Base-by-base conservation (phyloP, 352 stramenopile genomes). In the Pythium grandisporangium region DNA sequence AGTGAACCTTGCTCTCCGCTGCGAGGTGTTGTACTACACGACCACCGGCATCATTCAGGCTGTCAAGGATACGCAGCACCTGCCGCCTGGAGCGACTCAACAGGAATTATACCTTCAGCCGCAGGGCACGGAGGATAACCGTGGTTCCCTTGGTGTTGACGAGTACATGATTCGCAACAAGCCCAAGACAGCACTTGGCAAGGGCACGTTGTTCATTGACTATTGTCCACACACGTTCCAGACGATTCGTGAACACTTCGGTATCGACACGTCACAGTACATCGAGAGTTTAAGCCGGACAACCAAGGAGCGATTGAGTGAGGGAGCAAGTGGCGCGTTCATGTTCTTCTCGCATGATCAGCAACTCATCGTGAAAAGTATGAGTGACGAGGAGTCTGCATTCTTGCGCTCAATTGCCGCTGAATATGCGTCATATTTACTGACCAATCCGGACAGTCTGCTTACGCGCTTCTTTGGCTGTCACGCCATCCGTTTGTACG, bases 341-440 rank as follows among this genome's bases (percentile, higher is more conserved):
- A 93, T 93, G 80, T 93, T 91, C 55, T 93, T 93, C 48, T 93
- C 80, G 5, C 70, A 85, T 47, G 80, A 93, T 46, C 80, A 93
- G 55, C 72, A 91, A 53, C 45, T 90, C 40, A 93, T 93, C 50
- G 80, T 93, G 37, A 93, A 93, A 56, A 93, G 80, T 72, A 93
- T 93, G 80, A 91, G 77, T 45, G 70, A 88, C 42, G 80, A 89
- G 37, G 80, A 93, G 43, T 85, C 77, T 17, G 58, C 66, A 12
- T 93, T 93, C 48, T 46, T 93, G 34, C 75, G 78, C 25, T 84
- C 75, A 8, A 84, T 93, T 42, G 80, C 80, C 17, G 56, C 71
- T 22, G 73, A 89, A 25, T 93, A 93, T 46, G 74, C 71, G 27
- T 84, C 71, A 6, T 91, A 86, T 49, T 48, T 93, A 42, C 51